phyloP scores from a whole-genome alignment of 1,284 basidiomycete species.

The Fomes fomentarius region DNA sequence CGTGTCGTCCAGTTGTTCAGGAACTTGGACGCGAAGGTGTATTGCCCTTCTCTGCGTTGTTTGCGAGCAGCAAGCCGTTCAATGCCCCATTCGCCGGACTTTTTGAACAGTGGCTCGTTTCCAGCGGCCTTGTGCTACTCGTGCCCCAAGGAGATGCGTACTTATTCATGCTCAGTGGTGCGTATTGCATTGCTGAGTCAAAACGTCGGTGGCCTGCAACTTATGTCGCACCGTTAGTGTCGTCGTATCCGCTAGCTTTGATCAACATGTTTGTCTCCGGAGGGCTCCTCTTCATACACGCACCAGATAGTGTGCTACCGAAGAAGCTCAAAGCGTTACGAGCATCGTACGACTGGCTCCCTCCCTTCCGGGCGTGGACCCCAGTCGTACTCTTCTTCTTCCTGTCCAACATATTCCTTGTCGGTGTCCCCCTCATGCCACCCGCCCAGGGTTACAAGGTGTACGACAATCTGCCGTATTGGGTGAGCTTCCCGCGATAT shows the following conservation, averaged over 20 bases:
- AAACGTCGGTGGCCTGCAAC: not conserved
- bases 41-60: slow-evolving; percentile 61
- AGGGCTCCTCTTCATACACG: slow-evolving; percentile 62
- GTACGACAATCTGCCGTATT: slow-evolving; percentile 66
- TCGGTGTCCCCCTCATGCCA: slow-evolving; percentile 61
- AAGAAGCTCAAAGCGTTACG: slow-evolving; percentile 11
- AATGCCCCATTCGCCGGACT: slow-evolving; percentile 61
- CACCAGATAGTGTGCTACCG: slow-evolving; percentile 32
- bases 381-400: slow-evolving; percentile 55
- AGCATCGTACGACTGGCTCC: slow-evolving; percentile 53
- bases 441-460: slow-evolving; percentile 51
- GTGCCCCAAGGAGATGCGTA: slow-evolving; percentile 71
- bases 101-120: slow-evolving; percentile 58
- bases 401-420: slow-evolving; percentile 64
- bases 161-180: slow-evolving; percentile 65
- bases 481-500: slow-evolving; percentile 51
- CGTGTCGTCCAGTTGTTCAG: slow-evolving; percentile 55
- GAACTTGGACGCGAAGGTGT: slow-evolving; percentile 71
- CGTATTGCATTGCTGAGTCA: slow-evolving; percentile 26
- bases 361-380: slow-evolving; percentile 62
- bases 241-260: slow-evolving; percentile 55
- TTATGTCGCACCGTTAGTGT: slow-evolving; percentile 38
- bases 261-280: slow-evolving; percentile 63
- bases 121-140: slow-evolving; percentile 48
- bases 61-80: slow-evolving; percentile 69